These are phyloP conservation scores for Russula vinacea DNA, from an alignment of 768 basidiomycete genomes.

Conservation along the genomic window DNA sequence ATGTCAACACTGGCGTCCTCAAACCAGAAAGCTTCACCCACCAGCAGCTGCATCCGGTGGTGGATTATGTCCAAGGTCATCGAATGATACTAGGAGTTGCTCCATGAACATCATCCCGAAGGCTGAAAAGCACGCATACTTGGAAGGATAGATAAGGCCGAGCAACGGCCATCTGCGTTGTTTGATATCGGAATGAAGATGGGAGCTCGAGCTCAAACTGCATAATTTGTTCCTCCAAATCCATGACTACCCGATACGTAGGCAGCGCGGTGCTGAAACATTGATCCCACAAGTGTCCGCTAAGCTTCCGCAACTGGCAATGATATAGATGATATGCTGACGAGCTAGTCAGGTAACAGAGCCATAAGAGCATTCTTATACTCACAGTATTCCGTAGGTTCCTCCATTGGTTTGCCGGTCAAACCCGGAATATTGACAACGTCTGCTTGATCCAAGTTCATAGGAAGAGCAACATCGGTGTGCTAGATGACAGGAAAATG, in stretches of 20 bases:
- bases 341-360: background rate
- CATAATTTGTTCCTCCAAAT: conserved; percentile 29
- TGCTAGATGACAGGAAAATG: conserved; percentile 23
- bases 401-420: conserved; percentile 28
- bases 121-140: conserved; percentile 12
- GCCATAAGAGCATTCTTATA: background rate
- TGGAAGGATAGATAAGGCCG: conserved; percentile 29
- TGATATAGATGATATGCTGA: conserved; percentile 29
- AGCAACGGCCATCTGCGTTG: conserved; percentile 24
- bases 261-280: conserved; percentile 31
- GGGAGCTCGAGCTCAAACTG: conserved; percentile 32
- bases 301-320: conserved; percentile 17
- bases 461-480: conserved; percentile 29
- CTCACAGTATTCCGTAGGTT: conserved; percentile 30
- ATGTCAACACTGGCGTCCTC: background rate
- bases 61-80: conserved; percentile 22
- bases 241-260: conserved; percentile 30
- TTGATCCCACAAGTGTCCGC: conserved; percentile 31
- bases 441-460: conserved; percentile 31
- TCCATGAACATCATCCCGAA: background rate
- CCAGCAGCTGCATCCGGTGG: conserved; percentile 24
- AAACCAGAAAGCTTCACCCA: conserved; percentile 4
- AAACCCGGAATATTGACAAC: conserved; percentile 24
- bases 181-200: conserved; percentile 24
- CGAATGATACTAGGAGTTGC: conserved; percentile 22